Percentiles rank a stretch among this genome's conserved stretches.
Evolutionary conservation across 139 green algal genomes (phyloP).

Genomic region (Yamagishiella unicocca): DNA sequence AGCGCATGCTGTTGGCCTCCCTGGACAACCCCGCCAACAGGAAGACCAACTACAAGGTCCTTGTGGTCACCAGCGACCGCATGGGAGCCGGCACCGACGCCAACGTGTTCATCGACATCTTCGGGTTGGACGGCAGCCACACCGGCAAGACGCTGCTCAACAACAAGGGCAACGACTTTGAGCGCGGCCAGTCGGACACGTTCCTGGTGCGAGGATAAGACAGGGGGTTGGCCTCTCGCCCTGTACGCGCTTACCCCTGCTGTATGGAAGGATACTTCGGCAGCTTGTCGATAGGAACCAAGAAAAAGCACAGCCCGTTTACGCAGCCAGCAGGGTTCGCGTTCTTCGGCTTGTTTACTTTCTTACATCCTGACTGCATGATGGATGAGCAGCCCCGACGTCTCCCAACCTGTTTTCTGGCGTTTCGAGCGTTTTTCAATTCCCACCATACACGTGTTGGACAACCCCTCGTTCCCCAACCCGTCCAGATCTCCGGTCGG

Average conservation of each 20-base stretch:
- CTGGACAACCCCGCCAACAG: constrained; percentile 38
- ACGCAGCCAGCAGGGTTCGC: too few relatives aligned
- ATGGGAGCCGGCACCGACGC: constrained; percentile 68
- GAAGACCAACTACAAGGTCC: constrained; percentile 38
- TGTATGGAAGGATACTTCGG: too few relatives aligned
- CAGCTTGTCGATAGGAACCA: too few relatives aligned
- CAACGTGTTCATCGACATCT: constrained; percentile 66
- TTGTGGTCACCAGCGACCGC: constrained; percentile 62
- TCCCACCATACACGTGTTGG: too few relatives aligned
- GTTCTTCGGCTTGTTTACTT: too few relatives aligned
- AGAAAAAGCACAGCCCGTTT: too few relatives aligned
- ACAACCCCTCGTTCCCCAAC: background rate
- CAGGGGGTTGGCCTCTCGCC: too few relatives aligned
- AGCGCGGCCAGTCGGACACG: constrained; percentile 52
- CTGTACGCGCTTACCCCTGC: too few relatives aligned
- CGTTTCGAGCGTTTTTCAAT: too few relatives aligned
- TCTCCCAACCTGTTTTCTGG: too few relatives aligned
- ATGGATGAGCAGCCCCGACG: too few relatives aligned
- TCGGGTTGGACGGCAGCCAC: constrained; percentile 41
- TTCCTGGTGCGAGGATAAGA: constrained; percentile 58
- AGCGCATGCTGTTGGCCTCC: constrained; percentile 44
- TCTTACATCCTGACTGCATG: too few relatives aligned
- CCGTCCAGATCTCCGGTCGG: constrained; percentile 33
- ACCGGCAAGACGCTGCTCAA: constrained; percentile 58
- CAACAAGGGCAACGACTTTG: constrained; percentile 60